A percentile compares a stretch with the other conserved stretches of the same genome.
These are phyloP conservation scores for Parastagonospora nodorum DNA, from an alignment of 2,329 filamentous ascomycete species.

Conservation along the genomic window DNA sequence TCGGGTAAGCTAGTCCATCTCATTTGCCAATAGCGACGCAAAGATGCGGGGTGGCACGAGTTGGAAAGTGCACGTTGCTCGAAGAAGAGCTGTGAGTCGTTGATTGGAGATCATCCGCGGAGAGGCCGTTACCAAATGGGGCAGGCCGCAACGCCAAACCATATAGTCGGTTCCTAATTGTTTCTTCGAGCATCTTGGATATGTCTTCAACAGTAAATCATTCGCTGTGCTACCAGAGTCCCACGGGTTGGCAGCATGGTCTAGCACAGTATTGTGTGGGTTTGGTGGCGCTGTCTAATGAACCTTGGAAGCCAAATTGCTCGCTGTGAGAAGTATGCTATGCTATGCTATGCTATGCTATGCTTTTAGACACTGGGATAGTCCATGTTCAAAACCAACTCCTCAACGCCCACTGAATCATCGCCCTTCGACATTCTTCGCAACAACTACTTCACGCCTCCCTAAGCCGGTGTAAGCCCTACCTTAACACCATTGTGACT, in stretches of 20 bases:
- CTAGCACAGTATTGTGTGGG: no score
- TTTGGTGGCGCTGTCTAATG: no score
- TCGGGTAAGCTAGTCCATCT: neutral
- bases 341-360: no score
- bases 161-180: neutral
- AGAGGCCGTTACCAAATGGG: conserved; percentile 10
- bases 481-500: conserved; percentile 38
- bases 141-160: conserved; percentile 9
- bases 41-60: neutral
- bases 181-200: neutral
- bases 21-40: conserved; percentile 8
- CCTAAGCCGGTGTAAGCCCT: conserved; percentile 29
- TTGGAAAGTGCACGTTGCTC: conserved; percentile 19
- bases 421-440: neutral
- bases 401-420: neutral
- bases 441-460: conserved; percentile 4
- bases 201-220: neutral
- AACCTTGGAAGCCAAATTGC: no score
- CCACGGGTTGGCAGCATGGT: no score
- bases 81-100: conserved; percentile 18
- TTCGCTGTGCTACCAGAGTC: neutral
- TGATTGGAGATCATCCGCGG: conserved; percentile 6
- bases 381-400: neutral
- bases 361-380: neutral
- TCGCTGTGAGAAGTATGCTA: no score